These are phyloP conservation scores for Trypanosoma platydactyli DNA, from an alignment of 208 protist genomes.

Conservation along the genomic window DNA sequence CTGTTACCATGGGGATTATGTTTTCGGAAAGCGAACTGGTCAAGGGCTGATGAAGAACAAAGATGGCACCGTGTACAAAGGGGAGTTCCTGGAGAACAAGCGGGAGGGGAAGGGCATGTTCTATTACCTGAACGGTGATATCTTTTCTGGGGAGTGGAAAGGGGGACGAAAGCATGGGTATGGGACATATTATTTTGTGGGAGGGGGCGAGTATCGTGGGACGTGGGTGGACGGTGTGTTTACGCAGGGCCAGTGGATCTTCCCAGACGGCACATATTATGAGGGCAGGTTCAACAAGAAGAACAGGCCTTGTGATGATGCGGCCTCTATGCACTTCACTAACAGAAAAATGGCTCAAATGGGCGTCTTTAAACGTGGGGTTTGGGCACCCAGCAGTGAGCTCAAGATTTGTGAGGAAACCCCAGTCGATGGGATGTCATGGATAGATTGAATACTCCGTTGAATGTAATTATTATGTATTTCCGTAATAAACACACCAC, in stretches of 20 bases:
- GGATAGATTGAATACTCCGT: conserved; percentile 34
- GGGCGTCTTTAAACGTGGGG: conserved; percentile 70
- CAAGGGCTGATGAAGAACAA: conserved; percentile 91
- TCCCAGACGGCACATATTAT: conserved; percentile 84
- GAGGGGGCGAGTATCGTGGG: conserved; percentile 82
- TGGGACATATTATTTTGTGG: conserved; percentile 87
- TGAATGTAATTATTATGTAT: conserved; percentile 22
- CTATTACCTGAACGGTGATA: conserved; percentile 91
- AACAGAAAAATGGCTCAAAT: conserved; percentile 65
- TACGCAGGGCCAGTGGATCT: conserved; percentile 87
- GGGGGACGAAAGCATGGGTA: conserved; percentile 81
- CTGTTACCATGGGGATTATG: conserved; percentile 89
- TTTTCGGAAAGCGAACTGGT: conserved; percentile 72
- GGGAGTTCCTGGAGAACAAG: conserved; percentile 90
- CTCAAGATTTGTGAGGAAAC: conserved; percentile 66
- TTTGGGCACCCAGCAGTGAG: conserved; percentile 71
- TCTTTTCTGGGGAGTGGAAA: conserved; percentile 88
- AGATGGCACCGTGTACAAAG: conserved; percentile 88
- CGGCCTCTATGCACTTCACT: conserved; percentile 77
- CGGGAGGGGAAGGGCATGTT: conserved; percentile 89
- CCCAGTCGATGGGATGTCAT: conserved; percentile 64
- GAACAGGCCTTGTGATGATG: conserved; percentile 75
- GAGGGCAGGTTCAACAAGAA: conserved; percentile 90
- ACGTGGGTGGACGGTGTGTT: conserved; percentile 79
- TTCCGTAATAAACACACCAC: conserved; percentile 4